Evolutionary conservation across 2,329 filamentous ascomycete species (phyloP).

Genomic region (Immersiporthe knoxdaviesiana): DNA sequence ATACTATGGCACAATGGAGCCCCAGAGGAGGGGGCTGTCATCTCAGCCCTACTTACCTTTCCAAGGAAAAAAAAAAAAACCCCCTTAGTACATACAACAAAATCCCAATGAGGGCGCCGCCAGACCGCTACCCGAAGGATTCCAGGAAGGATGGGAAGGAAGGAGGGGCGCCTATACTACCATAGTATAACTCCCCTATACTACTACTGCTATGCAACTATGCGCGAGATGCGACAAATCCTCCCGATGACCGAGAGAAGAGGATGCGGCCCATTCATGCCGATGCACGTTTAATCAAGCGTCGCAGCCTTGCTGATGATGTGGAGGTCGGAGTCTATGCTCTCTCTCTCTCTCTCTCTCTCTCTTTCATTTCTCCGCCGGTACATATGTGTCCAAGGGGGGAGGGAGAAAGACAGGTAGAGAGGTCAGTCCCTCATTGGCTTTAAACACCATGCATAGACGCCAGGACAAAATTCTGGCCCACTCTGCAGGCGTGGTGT

Average conservation of each 20-base stretch:
- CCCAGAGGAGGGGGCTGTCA: constrained; percentile 16
- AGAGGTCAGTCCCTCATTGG: neutral
- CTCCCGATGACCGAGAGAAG: neutral
- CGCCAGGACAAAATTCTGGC: neutral
- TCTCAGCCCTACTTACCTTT: constrained; percentile 26
- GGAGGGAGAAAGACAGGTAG: too few species aligned
- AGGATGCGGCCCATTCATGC: neutral
- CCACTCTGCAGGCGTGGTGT: constrained; percentile 17
- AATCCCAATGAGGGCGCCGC: neutral
- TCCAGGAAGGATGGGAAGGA: neutral
- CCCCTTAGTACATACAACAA: neutral
- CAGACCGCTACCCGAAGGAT: constrained; percentile 7
- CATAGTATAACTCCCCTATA: neutral
- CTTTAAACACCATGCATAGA: neutral
- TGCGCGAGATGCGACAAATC: constrained; percentile 7
- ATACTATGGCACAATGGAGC: neutral
- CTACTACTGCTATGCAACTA: neutral
- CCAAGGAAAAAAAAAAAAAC: neutral
- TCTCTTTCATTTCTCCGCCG: too few species aligned
- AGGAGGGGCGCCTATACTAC: neutral
- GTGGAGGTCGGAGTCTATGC: neutral
- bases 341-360: neutral
- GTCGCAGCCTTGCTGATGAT: neutral
- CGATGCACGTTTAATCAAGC: neutral
- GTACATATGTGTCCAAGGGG: neutral